Conservation (phyloP, 495 filamentous ascomycete species). For the Trichoderma erinaceum region DNA sequence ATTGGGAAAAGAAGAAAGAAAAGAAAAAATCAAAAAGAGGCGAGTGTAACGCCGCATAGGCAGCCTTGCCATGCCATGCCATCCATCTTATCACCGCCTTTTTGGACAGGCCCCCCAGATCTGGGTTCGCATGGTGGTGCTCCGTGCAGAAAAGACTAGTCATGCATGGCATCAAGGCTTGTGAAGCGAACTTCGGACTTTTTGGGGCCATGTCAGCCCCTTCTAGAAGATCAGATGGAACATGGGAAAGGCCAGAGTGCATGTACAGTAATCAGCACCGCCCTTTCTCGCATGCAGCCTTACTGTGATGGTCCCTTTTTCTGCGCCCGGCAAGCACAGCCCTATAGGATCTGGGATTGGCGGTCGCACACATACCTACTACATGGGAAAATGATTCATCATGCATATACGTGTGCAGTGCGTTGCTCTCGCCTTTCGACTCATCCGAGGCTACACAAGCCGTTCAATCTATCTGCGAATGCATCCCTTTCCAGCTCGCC, state of each 20-base stretch:
- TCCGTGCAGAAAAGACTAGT: not conserved
- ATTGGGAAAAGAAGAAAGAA: too few species aligned
- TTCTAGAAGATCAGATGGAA: slow-evolving; percentile 13
- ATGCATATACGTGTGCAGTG: too few species aligned
- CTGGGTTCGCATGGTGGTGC: slow-evolving; percentile 1
- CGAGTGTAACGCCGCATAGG: not conserved
- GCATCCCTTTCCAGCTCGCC: too few species aligned
- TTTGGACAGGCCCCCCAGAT: not conserved
- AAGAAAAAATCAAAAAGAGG: not conserved
- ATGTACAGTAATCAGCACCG: too few species aligned
- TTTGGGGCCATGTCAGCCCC: not conserved
- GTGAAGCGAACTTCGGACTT: not conserved
- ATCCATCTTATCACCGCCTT: not conserved
- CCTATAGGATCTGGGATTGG: not conserved
- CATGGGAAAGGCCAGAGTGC: too few species aligned
- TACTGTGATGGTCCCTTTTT: not conserved
- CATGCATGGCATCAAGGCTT: not conserved
- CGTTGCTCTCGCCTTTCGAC: too few species aligned
- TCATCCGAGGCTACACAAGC: too few species aligned
- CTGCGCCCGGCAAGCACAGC: not conserved
- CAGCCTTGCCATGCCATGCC: not conserved
- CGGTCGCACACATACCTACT: not conserved
- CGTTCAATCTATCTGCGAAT: too few species aligned
- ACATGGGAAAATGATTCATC: too few species aligned
- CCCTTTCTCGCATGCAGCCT: not conserved